Conservation (phyloP, 352 stramenopile genomes). For the Phytophthora hibernalis region DNA sequence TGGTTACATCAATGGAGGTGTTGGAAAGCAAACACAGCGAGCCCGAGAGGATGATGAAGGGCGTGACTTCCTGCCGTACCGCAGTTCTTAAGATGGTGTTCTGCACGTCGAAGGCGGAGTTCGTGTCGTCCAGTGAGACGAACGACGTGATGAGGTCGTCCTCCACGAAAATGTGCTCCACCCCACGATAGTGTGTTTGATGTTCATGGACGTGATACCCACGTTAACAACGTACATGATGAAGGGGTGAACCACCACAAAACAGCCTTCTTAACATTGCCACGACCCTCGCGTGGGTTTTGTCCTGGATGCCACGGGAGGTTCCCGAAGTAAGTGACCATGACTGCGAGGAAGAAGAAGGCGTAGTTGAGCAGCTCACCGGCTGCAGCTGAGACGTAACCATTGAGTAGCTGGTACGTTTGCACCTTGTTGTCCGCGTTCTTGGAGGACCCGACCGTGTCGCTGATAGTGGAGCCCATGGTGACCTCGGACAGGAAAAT, state of each 20-base stretch:
- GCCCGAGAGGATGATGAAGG: slow-evolving; percentile 41
- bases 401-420: slow-evolving; percentile 46
- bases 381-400: slow-evolving; percentile 39
- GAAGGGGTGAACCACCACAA: slow-evolving; percentile 42
- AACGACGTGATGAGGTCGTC: slow-evolving; percentile 34
- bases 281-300: slow-evolving; percentile 15
- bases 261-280: slow-evolving; percentile 35
- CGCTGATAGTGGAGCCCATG: slow-evolving; percentile 37
- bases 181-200: slow-evolving; percentile 40
- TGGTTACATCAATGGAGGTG: not conserved
- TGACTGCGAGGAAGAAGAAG: slow-evolving; percentile 50
- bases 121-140: not conserved
- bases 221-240: slow-evolving; percentile 53
- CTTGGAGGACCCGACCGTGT: slow-evolving; percentile 41
- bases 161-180: slow-evolving; percentile 43
- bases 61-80: slow-evolving; percentile 30
- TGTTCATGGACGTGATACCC: slow-evolving; percentile 45
- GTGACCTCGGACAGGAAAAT: slow-evolving; percentile 40
- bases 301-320: slow-evolving; percentile 42
- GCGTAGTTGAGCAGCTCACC: slow-evolving; percentile 36
- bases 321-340: slow-evolving; percentile 48
- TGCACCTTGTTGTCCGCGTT: slow-evolving; percentile 42
- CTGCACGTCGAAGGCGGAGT: slow-evolving; percentile 28
- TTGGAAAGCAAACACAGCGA: slow-evolving; percentile 37
- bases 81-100: slow-evolving; percentile 48